phyloP scores from a whole-genome alignment of 2,329 filamentous ascomycete genomes.

The Curvularia verruculosa region DNA sequence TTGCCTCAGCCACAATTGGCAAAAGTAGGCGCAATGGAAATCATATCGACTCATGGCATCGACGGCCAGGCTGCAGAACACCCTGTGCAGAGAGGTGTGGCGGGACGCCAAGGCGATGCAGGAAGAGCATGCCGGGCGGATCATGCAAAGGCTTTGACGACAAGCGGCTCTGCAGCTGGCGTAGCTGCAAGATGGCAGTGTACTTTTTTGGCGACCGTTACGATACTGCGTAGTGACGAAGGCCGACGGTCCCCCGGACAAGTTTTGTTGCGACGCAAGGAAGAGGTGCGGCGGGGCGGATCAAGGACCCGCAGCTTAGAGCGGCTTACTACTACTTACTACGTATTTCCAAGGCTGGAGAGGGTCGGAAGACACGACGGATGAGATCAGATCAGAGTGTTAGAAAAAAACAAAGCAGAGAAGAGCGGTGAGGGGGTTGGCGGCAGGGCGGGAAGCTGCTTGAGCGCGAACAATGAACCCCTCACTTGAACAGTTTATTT shows the following conservation, averaged over 20 bases:
- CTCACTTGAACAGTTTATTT: slow-evolving; percentile 26
- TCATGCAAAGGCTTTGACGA: slow-evolving; percentile 32
- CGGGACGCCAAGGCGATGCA: slow-evolving; percentile 40
- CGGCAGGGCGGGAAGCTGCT: slow-evolving; percentile 36
- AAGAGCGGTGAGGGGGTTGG: slow-evolving; percentile 44
- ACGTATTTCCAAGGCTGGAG: background rate
- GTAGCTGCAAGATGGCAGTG: slow-evolving; percentile 31
- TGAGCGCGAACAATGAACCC: slow-evolving; percentile 30
- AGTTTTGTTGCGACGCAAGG: slow-evolving; percentile 6
- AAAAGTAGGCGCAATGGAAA: slow-evolving; percentile 5
- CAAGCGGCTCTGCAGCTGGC: slow-evolving; percentile 37
- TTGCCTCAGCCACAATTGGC: slow-evolving; percentile 11
- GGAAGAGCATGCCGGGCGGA: slow-evolving; percentile 45
- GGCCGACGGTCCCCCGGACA: slow-evolving; percentile 24
- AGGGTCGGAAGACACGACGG: slow-evolving; percentile 6
- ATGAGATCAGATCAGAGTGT: slow-evolving; percentile 19
- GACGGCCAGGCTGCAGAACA: slow-evolving; percentile 38
- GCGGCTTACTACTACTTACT: no score
- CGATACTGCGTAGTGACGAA: slow-evolving; percentile 35
- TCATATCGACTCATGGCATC: slow-evolving; percentile 28
- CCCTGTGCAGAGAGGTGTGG: slow-evolving; percentile 25
- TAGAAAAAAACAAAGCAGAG: slow-evolving; percentile 32
- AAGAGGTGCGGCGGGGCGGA: slow-evolving; percentile 5
- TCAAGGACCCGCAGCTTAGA: slow-evolving; percentile 15
- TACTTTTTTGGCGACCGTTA: slow-evolving; percentile 30